Evolutionary conservation across 2,329 filamentous ascomycete species (phyloP).

Genomic region (Cadophora luteo-olivacea): DNA sequence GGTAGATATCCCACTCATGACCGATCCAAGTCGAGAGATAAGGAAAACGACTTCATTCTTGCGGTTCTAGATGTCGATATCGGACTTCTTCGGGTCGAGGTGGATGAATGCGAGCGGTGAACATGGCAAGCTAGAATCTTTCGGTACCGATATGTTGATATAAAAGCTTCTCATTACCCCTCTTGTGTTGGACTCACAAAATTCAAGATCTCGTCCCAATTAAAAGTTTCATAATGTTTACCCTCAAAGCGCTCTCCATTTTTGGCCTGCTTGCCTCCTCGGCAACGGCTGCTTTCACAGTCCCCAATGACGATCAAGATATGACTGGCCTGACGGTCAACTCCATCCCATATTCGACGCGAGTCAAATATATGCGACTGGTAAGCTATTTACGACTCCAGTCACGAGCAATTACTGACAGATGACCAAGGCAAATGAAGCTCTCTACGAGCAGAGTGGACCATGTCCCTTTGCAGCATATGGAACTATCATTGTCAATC

Average conservation of each 20-base stretch:
- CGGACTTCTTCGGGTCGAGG: background rate
- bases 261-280: constrained; percentile 18
- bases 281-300: constrained; percentile 15
- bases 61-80: background rate
- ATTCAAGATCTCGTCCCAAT: no score
- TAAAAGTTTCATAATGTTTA: constrained; percentile 4
- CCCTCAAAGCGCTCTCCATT: background rate
- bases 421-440: constrained; percentile 49
- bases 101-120: background rate
- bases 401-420: background rate
- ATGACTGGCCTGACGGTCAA: constrained; percentile 30
- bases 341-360: constrained; percentile 22
- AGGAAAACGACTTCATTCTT: background rate
- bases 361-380: constrained; percentile 28
- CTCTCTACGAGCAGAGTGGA: constrained; percentile 48
- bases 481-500: constrained; percentile 61
- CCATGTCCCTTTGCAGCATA: constrained; percentile 61
- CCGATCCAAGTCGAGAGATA: background rate
- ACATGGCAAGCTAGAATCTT: background rate
- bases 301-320: constrained; percentile 29
- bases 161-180: background rate
- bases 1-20: constrained; percentile 1
- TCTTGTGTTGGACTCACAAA: background rate
- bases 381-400: constrained; percentile 8
- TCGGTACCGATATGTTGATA: background rate